Evolutionary conservation across 2,329 filamentous ascomycete genomes (phyloP), one percentile per base, ranked within the genome.

Genomic region (Fusarium incarnatum): DNA sequence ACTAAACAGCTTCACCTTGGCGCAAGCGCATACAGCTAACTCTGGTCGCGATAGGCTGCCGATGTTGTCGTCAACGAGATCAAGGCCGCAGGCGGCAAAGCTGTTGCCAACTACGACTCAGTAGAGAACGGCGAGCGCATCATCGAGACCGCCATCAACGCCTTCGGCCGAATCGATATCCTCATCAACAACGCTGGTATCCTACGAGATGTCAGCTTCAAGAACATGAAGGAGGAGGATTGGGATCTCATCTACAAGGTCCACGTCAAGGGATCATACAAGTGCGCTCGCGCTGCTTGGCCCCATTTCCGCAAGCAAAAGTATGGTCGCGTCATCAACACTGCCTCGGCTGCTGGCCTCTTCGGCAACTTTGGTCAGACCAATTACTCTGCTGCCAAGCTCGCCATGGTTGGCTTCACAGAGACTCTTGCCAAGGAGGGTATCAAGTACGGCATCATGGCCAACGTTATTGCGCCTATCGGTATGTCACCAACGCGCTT

Each of bases 131-230:
- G 96, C 77, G 95, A 98, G 66, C 91, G 88, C 82, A 98, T 99
- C 81, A 97, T 99, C 83, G 91, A 95, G 73, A 94, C 92, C 25
- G 93, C 93, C 75, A 92, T 96, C 79, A 85, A 93, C 81, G 85
- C 85, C 59, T 96, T 91, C 78, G 93, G 95, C 74, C 93, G 95
- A 77, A 89, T 99, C 82, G 95, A 99, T 81, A 85, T 99, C 71
- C 90, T 99, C 76, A 91, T 99, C 83, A 99, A 99, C 88, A 99
- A 98, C 79, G 96, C 96, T 67, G 95, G 96, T 78, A 98, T 98
- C 78, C 87, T 97, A 65, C 92, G 95, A 67, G 94, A 98, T 83
- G 82, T 98, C 79, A 95, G 93, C 87, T 98, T 99, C 86, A 97
- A 97, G 88, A 98, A 98, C 84, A 97, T 98, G 89, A 96, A 92